A percentile compares a stretch with the other conserved stretches of the same genome.
Conservation (phyloP, 352 stramenopile species). For the Peronospora farinosa region DNA sequence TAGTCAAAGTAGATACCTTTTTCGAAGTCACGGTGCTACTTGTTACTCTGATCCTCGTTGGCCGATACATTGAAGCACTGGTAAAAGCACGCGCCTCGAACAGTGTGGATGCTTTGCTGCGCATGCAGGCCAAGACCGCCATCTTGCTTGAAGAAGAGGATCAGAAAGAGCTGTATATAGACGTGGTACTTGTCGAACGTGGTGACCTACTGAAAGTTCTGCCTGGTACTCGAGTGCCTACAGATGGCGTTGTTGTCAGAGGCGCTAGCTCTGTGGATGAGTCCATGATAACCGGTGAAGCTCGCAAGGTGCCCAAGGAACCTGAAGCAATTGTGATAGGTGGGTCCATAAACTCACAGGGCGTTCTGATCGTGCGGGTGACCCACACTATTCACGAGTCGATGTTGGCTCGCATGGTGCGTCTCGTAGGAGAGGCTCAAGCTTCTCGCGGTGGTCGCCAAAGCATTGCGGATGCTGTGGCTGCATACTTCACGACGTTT, state of each 20-base stretch:
- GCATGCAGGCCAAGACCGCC: slow-evolving; percentile 79
- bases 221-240: slow-evolving; percentile 60
- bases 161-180: slow-evolving; percentile 62
- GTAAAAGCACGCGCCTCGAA: slow-evolving; percentile 65
- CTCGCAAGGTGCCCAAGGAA: slow-evolving; percentile 60
- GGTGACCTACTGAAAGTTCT: slow-evolving; percentile 64
- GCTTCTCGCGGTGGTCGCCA: slow-evolving; percentile 55
- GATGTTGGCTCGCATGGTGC: slow-evolving; percentile 69
- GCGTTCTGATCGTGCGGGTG: slow-evolving; percentile 59
- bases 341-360: slow-evolving; percentile 64
- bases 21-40: slow-evolving; percentile 69
- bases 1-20: slow-evolving; percentile 47
- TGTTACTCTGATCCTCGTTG: slow-evolving; percentile 66
- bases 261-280: slow-evolving; percentile 66
- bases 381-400: slow-evolving; percentile 71
- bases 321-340: slow-evolving; percentile 54
- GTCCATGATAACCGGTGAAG: slow-evolving; percentile 73
- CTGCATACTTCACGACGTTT: slow-evolving; percentile 69
- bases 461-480: slow-evolving; percentile 56
- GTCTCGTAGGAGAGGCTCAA: slow-evolving; percentile 68
- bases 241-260: slow-evolving; percentile 60
- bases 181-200: slow-evolving; percentile 69
- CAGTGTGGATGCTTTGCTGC: slow-evolving; percentile 49
- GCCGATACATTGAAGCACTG: slow-evolving; percentile 66
- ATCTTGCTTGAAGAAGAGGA: slow-evolving; percentile 69